A percentile compares a stretch with the other conserved stretches of the same genome.
phyloP scores from a whole-genome alignment of 495 filamentous ascomycete genomes.

The Xylaria scruposa region DNA sequence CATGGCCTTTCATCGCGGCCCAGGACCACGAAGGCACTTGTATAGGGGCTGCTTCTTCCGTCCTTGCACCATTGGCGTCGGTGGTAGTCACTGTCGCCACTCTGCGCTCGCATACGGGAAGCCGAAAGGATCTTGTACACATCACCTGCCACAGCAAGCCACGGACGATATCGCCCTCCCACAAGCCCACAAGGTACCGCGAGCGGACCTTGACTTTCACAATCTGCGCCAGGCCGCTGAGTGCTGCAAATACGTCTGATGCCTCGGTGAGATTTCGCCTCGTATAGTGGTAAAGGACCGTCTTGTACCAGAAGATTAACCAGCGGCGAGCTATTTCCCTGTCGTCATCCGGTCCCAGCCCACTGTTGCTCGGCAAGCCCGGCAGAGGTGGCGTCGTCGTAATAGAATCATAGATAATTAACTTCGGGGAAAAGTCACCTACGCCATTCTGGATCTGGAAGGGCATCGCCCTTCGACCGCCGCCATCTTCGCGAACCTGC shows the following conservation, averaged over 20 bases:
- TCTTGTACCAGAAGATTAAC: not conserved
- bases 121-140: not conserved
- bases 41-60: not conserved
- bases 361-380: not conserved
- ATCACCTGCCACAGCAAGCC: conserved; percentile 3
- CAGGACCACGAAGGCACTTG: conserved; percentile 12
- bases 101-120: not conserved
- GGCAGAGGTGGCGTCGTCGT: not conserved
- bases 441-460: not conserved
- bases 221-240: conserved; percentile 7
- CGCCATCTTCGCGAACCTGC: not conserved
- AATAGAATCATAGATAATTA: not conserved
- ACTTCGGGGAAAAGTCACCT: not conserved
- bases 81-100: not conserved
- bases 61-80: too few relatives aligned
- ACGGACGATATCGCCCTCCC: conserved; percentile 19
- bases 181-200: conserved; percentile 6
- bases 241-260: not conserved
- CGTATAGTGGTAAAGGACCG: not conserved
- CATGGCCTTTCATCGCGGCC: not conserved
- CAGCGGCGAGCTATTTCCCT: conserved; percentile 28
- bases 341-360: conserved; percentile 18
- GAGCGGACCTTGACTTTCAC: conserved; percentile 6
- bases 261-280: not conserved
- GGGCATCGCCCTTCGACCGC: not conserved